Evolutionary conservation across 2,329 filamentous ascomycete genomes (phyloP), one percentile per base, ranked within the genome.

Genomic region (Alternaria sp.): DNA sequence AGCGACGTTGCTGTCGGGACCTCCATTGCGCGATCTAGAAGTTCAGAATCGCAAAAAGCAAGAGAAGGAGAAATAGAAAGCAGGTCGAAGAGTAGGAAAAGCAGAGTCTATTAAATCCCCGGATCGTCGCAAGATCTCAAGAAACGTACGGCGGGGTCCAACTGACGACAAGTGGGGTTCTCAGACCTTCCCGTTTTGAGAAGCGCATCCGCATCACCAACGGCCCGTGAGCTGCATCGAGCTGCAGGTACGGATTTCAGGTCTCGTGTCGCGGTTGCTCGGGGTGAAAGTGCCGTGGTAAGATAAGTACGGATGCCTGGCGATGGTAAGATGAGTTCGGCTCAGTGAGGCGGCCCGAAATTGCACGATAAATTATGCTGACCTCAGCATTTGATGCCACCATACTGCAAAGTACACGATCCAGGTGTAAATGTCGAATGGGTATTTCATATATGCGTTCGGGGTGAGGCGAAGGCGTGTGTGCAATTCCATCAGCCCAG

Each of bases 1-100:
- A 97, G 85, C 26, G 91, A 90, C 70, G 86, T 87, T 61, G 92
- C 91, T 68, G 91, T 88, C 63, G 94, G 94, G 56, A 97, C 93
- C 18, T 81, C 79, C 78, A 80, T 80, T 58, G 26, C 71, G 65
- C 41, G 7, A 50, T 25, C 58, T 21, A 30, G 33, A 43, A n/a
- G 44, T 37, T 33, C 33, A 21, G 33, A n/a, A 11, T 45, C 30
- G 15, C 2, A 26, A 33, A 43, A 28, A 15, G 26, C 2, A 55
- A 51, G 37, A 20, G 44, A 50, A 46, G 45, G 56, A 57, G 26
- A 51, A 64, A 59, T 37, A 44, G 55, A 41, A 67, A 53, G 46
- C 18, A 28, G 44, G 5, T 7, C 23, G 25, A 37, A 49, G 50
- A 45, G 50, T 5, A 54, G 41, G 45, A 51, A 44, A 28, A 21